Evolutionary conservation across 805 yeast genomes (phyloP).

Genomic region (Saccharomycopsis guyanensis): DNA sequence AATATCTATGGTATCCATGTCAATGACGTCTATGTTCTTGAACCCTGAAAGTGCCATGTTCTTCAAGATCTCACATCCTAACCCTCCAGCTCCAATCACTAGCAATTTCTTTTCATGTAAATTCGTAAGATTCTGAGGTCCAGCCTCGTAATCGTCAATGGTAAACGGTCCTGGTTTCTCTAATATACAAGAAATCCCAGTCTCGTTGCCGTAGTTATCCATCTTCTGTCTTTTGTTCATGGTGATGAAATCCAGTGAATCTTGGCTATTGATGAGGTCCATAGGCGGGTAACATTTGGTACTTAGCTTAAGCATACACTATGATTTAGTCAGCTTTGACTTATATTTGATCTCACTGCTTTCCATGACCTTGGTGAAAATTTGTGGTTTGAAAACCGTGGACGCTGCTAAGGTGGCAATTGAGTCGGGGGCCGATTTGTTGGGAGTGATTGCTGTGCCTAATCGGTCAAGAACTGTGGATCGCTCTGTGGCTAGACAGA

Average conservation of each 20-base stretch:
- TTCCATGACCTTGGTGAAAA: slow-evolving; percentile 45
- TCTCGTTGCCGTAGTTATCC: slow-evolving; percentile 1
- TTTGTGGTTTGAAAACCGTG: slow-evolving; percentile 70
- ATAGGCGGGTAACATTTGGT: too few species aligned
- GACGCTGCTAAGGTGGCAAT: slow-evolving; percentile 71
- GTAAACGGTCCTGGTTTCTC: slow-evolving; percentile 12
- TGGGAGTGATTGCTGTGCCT: slow-evolving; percentile 89
- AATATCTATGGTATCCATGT: slow-evolving; percentile 79
- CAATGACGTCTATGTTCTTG: slow-evolving; percentile 56
- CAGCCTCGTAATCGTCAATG: slow-evolving; percentile 13
- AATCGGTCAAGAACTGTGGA: slow-evolving; percentile 64
- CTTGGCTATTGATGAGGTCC: too few species aligned
- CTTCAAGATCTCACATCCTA: slow-evolving; percentile 76
- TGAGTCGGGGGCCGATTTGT: slow-evolving; percentile 59
- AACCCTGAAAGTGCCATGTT: slow-evolving; percentile 67
- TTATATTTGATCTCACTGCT: not conserved
- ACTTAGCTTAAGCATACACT: too few species aligned
- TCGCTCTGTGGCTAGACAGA: slow-evolving; percentile 36
- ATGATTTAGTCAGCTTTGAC: too few species aligned
- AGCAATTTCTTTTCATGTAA: slow-evolving; percentile 26
- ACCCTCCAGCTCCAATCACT: slow-evolving; percentile 75
- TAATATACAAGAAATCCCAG: slow-evolving; percentile 3
- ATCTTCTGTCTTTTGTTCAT: slow-evolving; percentile 12
- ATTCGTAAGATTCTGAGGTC: not conserved
- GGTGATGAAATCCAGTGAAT: too few species aligned